phyloP scores from a whole-genome alignment of 805 yeast species.

The Torulaspora microellipsoides region DNA sequence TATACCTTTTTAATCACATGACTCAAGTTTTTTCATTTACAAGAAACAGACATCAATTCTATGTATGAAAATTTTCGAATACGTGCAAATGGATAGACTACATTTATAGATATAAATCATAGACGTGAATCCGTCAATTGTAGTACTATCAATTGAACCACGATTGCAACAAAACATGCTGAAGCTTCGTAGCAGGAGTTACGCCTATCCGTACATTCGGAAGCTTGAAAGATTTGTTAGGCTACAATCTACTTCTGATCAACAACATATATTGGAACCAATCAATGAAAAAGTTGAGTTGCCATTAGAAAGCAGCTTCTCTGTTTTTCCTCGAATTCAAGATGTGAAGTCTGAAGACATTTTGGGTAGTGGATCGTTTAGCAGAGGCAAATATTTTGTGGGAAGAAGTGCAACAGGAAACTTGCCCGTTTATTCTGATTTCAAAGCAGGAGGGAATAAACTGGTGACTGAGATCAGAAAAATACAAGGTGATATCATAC shows the following conservation, averaged over 20 bases:
- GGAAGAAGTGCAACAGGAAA: constrained; percentile 57
- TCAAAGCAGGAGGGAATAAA: constrained; percentile 51
- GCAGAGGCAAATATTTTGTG: constrained; percentile 33
- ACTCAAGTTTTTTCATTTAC: too few species aligned
- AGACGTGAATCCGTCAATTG: too few species aligned
- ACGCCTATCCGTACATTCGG: too few species aligned
- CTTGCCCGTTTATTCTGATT: constrained; percentile 75
- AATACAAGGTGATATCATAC: constrained; percentile 61
- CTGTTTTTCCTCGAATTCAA: constrained; percentile 28
- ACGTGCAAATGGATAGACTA: too few species aligned
- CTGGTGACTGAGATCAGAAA: constrained; percentile 70
- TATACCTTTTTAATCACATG: too few species aligned
- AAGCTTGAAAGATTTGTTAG: background rate
- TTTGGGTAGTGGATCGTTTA: constrained; percentile 23
- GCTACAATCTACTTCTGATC: constrained; percentile 7
- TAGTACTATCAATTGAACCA: too few species aligned
- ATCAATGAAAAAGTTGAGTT: background rate
- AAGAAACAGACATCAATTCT: too few species aligned
- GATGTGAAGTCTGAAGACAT: constrained; percentile 33
- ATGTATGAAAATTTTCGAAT: too few species aligned
- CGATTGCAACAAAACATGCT: too few species aligned
- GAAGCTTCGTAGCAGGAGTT: too few species aligned
- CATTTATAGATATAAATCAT: too few species aligned
- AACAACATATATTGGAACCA: background rate
- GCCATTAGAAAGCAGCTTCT: constrained; percentile 3